These are phyloP conservation scores for Populus pruinosa DNA, from an alignment of 345 rosid genomes.

Conservation along the genomic window DNA sequence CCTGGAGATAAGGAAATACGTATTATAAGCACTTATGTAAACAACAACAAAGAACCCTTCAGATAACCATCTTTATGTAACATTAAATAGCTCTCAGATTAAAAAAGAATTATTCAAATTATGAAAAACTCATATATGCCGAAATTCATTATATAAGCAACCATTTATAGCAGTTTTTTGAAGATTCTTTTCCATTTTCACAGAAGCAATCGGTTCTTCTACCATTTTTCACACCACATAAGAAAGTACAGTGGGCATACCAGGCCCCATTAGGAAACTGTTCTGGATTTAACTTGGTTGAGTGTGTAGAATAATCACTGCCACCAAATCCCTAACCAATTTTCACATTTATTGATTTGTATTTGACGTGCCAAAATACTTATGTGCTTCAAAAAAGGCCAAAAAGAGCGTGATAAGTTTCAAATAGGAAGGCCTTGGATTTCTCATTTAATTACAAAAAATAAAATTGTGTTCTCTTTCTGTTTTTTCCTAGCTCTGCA, in stretches of 20 bases:
- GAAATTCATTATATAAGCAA: not conserved
- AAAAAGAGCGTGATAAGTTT: too few relatives aligned
- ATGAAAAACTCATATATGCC: not conserved
- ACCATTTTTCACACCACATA: not conserved
- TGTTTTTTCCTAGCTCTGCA: too few relatives aligned
- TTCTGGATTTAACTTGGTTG: too few relatives aligned
- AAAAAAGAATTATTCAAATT: not conserved
- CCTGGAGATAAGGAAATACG: constrained; percentile 47
- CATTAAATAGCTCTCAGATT: not conserved
- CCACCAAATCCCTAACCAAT: too few relatives aligned
- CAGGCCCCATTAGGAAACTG: not conserved
- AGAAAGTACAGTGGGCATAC: not conserved
- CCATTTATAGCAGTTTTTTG: not conserved
- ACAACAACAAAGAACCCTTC: not conserved
- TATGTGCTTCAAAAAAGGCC: too few relatives aligned
- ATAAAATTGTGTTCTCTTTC: too few relatives aligned
- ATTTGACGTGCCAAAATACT: too few relatives aligned
- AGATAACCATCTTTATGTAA: not conserved
- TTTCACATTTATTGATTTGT: too few relatives aligned
- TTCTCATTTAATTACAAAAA: too few relatives aligned
- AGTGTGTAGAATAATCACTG: too few relatives aligned
- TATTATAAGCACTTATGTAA: not conserved
- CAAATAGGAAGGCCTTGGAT: too few relatives aligned
- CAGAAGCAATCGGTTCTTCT: not conserved
- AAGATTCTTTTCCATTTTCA: not conserved